Conservation (phyloP, 2,329 filamentous ascomycete genomes). For the Fusarium sp. region DNA sequence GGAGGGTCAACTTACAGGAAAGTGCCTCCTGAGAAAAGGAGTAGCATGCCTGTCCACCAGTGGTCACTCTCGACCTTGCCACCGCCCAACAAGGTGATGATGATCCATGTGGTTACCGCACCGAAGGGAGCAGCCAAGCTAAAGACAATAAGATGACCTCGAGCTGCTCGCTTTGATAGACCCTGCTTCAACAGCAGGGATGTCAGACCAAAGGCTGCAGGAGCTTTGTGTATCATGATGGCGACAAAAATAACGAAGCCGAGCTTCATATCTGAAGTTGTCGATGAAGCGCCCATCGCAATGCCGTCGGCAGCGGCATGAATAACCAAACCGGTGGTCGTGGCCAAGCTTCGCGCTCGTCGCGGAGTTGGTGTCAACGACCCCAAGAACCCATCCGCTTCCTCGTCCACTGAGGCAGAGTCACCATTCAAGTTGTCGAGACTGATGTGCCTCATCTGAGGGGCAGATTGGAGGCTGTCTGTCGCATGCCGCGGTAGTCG, state of each 20-base stretch:
- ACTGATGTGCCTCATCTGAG: constrained; percentile 87
- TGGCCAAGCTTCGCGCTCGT: constrained; percentile 78
- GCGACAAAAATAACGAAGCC: constrained; percentile 95
- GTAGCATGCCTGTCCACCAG: constrained; percentile 93
- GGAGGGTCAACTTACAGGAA: constrained; percentile 79
- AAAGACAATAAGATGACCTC: constrained; percentile 90
- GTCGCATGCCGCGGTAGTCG: constrained; percentile 82
- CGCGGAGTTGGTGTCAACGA: constrained; percentile 71
- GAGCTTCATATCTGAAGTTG: constrained; percentile 80
- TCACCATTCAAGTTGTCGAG: constrained; percentile 82
- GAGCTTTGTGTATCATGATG: constrained; percentile 98
- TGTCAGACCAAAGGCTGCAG: constrained; percentile 94
- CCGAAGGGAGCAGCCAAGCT: constrained; percentile 91
- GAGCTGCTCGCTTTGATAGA: constrained; percentile 86
- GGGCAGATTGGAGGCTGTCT: constrained; percentile 74
- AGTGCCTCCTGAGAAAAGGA: constrained; percentile 96
- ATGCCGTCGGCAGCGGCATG: constrained; percentile 97
- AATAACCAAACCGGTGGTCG: constrained; percentile 94
- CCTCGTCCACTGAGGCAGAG: constrained; percentile 66
- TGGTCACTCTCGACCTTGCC: constrained; percentile 73
- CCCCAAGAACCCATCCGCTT: constrained; percentile 72
- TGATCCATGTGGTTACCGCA: constrained; percentile 85
- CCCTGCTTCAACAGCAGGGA: constrained; percentile 93
- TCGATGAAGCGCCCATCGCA: constrained; percentile 91
- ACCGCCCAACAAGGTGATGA: constrained; percentile 82